Base-by-base conservation (phyloP, 1,284 basidiomycete species). In the Heterobasidion annosum region DNA sequence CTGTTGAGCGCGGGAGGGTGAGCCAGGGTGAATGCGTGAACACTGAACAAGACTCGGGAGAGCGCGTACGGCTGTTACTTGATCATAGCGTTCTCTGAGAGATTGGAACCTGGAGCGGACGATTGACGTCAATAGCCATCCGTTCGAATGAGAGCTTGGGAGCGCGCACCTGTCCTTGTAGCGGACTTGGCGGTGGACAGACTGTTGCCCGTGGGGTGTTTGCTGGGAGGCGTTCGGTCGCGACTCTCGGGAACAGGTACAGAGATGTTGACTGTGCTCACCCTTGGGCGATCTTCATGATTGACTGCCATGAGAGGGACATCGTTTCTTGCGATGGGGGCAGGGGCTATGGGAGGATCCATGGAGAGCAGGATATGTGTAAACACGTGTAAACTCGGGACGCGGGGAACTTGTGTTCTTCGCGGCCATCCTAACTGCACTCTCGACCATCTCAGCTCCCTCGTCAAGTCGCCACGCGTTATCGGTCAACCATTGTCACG, bases 161-260 rank as follows among this genome's bases (percentile, higher is more conserved):
- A 15, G 35, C 3, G 54, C 59, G 43, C 34, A 61, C 60, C 56
- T 61, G 55, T 61, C 60, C 48, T 61, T 61, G 55, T 61, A 61
- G 15, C 59, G 51, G 7, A 45, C 42, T 18, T 43, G 48, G 25
- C 48, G 52, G 44, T 42, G 52, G 35, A 47, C 34, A 9, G 44
- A 18, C 19, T 16, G 45, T 5, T 34, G 44, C 18, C 18, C 15
- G 25, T 10, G n/a, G 25, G 50, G 15, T 16, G 6, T 10, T 33
- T 40, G 34, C 33, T 34, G 25, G 33, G n/a, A 19, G 15, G 33
- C 32, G 6, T n/a, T 8, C 33, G 35, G n/a, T n/a, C 10, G 19
- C 9, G 8, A 18, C 35, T 16, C 12, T 35, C 16, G 47, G 40
- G 32, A 16, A 33, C 47, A 12, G 15, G 40, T 32, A 25, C 25